phyloP scores from a whole-genome alignment of 305 asterid species.

The Petunia hybrid region DNA sequence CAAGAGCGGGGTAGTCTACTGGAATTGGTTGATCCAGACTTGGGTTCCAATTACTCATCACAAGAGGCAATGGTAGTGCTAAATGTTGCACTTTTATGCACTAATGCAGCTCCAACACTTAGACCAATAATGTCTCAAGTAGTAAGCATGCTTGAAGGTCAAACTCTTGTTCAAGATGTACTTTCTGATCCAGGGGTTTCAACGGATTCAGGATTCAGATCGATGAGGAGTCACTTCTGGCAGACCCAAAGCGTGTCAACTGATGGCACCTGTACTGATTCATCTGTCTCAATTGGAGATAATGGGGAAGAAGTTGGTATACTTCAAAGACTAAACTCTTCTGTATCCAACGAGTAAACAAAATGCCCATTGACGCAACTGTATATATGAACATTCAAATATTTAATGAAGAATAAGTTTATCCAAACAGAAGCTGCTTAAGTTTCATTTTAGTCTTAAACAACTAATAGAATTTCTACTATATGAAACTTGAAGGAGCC shows the following conservation, averaged over 20 bases:
- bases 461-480: neutral
- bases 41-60: conserved; percentile 71
- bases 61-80: conserved; percentile 80
- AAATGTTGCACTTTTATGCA: conserved; percentile 83
- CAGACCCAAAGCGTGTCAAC: conserved; percentile 68
- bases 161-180: conserved; percentile 74
- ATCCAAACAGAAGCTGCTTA: neutral
- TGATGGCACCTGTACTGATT: conserved; percentile 49
- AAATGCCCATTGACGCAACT: neutral
- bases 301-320: conserved; percentile 40
- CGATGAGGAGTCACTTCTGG: conserved; percentile 89
- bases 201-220: conserved; percentile 59
- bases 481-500: neutral
- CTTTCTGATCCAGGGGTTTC: conserved; percentile 87
- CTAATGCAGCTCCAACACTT: conserved; percentile 86
- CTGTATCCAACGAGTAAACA: conserved; percentile 11
- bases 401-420: neutral
- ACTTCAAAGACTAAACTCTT: conserved; percentile 33
- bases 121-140: conserved; percentile 93
- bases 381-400: conserved; percentile 20
- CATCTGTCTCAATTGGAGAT: conserved; percentile 51
- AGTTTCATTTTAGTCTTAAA: neutral
- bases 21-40: conserved; percentile 77
- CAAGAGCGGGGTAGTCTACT: conserved; percentile 84
- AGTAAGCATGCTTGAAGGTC: conserved; percentile 96